Evolutionary conservation across 2,329 filamentous ascomycete species (phyloP).

Genomic region (Alternaria atra): DNA sequence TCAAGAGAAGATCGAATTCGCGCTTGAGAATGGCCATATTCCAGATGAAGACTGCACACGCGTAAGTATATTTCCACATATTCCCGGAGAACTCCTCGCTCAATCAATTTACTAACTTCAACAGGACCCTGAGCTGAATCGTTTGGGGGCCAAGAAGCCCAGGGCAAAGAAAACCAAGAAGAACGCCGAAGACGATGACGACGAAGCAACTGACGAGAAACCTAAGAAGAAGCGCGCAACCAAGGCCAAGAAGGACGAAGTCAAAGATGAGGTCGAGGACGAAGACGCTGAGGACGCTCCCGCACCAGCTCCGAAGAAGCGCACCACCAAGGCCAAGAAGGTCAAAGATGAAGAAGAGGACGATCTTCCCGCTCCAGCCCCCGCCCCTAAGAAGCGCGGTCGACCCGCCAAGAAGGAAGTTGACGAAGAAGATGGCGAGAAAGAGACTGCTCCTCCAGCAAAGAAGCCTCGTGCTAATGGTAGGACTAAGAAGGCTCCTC

Average conservation of each 20-base stretch:
- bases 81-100: slow-evolving; percentile 42
- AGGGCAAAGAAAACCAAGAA: slow-evolving; percentile 42
- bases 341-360: slow-evolving; percentile 37
- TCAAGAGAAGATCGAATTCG: slow-evolving; percentile 77
- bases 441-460: slow-evolving; percentile 34
- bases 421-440: slow-evolving; percentile 29
- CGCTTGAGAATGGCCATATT: slow-evolving; percentile 80
- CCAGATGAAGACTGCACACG: slow-evolving; percentile 88
- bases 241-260: slow-evolving; percentile 34
- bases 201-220: slow-evolving; percentile 42
- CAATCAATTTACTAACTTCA: slow-evolving; percentile 14
- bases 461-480: slow-evolving; percentile 29
- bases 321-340: slow-evolving; percentile 17
- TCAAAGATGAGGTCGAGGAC: slow-evolving; percentile 43
- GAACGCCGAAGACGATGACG: slow-evolving; percentile 30
- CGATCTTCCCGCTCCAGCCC: slow-evolving; percentile 27
- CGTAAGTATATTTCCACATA: slow-evolving; percentile 62
- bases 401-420: slow-evolving; percentile 31
- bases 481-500: slow-evolving; percentile 15
- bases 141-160: slow-evolving; percentile 66
- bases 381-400: slow-evolving; percentile 44
- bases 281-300: slow-evolving; percentile 43
- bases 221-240: slow-evolving; percentile 56
- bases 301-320: slow-evolving; percentile 45
- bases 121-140: slow-evolving; percentile 79